phyloP scores from a whole-genome alignment of 768 basidiomycete species.

The Rhodotorula diobovata region DNA sequence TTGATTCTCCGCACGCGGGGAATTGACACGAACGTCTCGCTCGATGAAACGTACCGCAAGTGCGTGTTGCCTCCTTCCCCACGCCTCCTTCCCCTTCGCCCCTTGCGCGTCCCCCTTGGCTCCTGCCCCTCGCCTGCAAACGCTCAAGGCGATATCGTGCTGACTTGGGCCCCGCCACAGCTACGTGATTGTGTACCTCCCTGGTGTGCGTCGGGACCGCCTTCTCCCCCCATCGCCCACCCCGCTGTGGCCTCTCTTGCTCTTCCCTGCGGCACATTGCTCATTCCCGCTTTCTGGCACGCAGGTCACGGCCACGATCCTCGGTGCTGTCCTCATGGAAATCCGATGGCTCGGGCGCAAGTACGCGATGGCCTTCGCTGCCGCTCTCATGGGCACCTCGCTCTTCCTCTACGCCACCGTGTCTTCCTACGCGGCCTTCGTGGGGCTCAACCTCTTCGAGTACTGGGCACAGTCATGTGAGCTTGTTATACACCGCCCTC shows the following conservation, averaged over 20 bases:
- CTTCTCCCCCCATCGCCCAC: no score
- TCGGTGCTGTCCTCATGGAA: constrained; percentile 30
- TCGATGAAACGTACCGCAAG: constrained; percentile 46
- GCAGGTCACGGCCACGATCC: constrained; percentile 21
- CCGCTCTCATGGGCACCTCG: constrained; percentile 20
- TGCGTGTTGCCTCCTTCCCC: no score
- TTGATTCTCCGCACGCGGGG: constrained; percentile 48
- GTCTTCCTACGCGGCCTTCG: not conserved
- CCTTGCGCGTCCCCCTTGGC: no score
- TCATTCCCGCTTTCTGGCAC: no score
- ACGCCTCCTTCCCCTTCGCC: no score
- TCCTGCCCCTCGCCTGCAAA: no score
- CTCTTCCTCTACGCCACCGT: constrained; percentile 27
- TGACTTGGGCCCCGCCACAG: not conserved
- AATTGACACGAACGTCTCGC: constrained; percentile 40
- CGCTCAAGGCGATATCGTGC: constrained; percentile 28
- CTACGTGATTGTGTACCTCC: constrained; percentile 23
- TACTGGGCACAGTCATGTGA: constrained; percentile 31
- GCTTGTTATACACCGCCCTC: not conserved
- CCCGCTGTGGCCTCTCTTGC: no score
- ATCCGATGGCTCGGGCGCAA: constrained; percentile 21
- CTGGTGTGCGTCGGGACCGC: not conserved
- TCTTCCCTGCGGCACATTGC: not conserved
- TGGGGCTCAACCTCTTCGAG: constrained; percentile 23
- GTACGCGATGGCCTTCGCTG: constrained; percentile 21